phyloP scores from a whole-genome alignment of 2,329 filamentous ascomycete species.

The Fusarium bulbicola region DNA sequence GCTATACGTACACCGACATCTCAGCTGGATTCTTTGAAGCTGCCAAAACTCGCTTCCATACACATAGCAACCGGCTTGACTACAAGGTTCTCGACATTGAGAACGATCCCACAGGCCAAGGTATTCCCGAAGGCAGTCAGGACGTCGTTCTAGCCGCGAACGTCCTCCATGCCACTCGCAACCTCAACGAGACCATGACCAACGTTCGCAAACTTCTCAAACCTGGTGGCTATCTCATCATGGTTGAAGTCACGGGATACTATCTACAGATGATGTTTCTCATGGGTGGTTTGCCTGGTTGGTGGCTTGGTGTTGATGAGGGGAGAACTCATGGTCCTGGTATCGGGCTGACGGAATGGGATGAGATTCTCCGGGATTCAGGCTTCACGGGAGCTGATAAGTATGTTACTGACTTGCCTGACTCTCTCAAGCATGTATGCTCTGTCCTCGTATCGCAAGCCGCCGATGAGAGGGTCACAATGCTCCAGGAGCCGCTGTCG shows the following conservation, averaged over 20 bases:
- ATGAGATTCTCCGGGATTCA: background rate
- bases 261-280: conserved; percentile 1
- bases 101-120: background rate
- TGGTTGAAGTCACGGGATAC: background rate
- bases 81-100: conserved; percentile 1
- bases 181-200: background rate
- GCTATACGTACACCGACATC: background rate
- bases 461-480: background rate
- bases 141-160: background rate
- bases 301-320: conserved; percentile 12
- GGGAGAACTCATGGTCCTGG: background rate
- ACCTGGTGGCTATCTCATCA: background rate
- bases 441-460: background rate
- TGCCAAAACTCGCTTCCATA: background rate
- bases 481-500: background rate
- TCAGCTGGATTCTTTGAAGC: background rate
- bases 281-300: background rate
- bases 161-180: background rate
- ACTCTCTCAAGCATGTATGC: background rate
- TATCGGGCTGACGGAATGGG: background rate
- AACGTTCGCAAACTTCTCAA: background rate
- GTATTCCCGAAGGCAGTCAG: background rate
- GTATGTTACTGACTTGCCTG: background rate
- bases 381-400: background rate
- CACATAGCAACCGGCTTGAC: background rate